Evolutionary conservation across 169 alveolate genomes (phyloP).

Genomic region (Toxoplasma gondii): DNA sequence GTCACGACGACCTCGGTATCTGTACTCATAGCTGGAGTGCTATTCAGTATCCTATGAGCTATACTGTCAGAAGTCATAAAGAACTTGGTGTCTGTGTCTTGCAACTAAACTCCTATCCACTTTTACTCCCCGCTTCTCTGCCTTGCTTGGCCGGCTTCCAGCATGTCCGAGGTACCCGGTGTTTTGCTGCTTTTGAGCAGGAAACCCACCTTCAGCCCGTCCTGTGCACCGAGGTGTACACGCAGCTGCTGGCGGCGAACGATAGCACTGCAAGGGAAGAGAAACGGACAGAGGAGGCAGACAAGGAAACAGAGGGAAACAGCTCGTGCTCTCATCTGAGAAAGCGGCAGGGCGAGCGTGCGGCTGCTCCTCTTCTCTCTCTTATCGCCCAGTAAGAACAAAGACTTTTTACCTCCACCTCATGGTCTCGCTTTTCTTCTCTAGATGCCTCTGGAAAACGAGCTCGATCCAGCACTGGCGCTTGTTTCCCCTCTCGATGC

Average conservation of each 20-base stretch:
- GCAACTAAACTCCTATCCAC: too few species aligned
- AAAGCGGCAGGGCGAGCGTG: background rate
- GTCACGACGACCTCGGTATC: too few species aligned
- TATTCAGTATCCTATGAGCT: too few species aligned
- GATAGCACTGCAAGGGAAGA: background rate
- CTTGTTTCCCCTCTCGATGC: too few species aligned
- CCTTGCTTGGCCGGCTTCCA: background rate
- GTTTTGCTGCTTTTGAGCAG: constrained; percentile 26
- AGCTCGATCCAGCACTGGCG: too few species aligned
- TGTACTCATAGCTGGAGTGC: too few species aligned
- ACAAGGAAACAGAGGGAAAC: background rate
- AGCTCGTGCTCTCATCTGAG: background rate
- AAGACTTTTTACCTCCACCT: background rate
- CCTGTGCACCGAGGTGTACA: constrained; percentile 74
- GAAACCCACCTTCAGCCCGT: constrained; percentile 88
- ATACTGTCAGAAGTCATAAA: too few species aligned
- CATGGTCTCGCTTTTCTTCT: background rate
- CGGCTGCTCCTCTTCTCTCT: constrained; percentile 1
- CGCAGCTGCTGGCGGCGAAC: constrained; percentile 25
- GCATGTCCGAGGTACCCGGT: background rate
- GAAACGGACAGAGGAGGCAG: background rate
- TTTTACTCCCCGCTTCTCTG: background rate
- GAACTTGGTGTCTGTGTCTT: too few species aligned
- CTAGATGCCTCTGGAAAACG: too few species aligned
- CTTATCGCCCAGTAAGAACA: background rate